These are phyloP conservation scores for Protostelium mycophagum DNA, from an alignment of 78 protist genomes.

Conservation along the genomic window DNA sequence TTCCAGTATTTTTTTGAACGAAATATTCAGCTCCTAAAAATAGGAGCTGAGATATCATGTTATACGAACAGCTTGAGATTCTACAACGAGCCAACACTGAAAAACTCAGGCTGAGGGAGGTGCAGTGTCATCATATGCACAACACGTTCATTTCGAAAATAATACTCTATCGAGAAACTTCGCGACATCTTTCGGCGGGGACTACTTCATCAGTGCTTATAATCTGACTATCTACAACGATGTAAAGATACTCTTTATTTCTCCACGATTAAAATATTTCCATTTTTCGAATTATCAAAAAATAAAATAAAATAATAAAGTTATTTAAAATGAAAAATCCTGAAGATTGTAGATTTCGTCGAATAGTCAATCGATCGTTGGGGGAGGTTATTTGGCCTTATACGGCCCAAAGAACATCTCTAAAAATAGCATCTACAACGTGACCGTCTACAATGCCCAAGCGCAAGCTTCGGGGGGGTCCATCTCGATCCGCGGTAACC, in stretches of 20 bases:
- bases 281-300: too few relatives aligned
- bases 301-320: too few relatives aligned
- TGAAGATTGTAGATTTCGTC: neutral
- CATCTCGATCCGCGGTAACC: neutral
- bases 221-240: neutral
- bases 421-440: neutral
- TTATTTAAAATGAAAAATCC: too few relatives aligned
- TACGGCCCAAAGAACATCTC: neutral
- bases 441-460: neutral
- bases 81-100: neutral
- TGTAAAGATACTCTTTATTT: neutral
- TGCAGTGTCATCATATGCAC: neutral
- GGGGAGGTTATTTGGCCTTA: neutral
- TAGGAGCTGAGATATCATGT: too few relatives aligned
- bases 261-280: neutral
- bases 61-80: too few relatives aligned
- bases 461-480: neutral
- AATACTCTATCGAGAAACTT: neutral
- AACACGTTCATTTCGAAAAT: neutral
- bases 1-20: too few relatives aligned
- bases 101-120: neutral
- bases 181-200: neutral
- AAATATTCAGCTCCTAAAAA: too few relatives aligned
- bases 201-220: neutral
- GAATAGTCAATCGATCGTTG: neutral